Conservation (phyloP, 129 eudicot species). For the sunflower (Helianthus annuus) region HanXRQr2.0-SUNRISE NC_035443.2:119849265-119849764, state of each 20-base stretch:
- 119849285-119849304: not conserved
- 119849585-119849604: not conserved
- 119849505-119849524: slow-evolving; percentile 64
- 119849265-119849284: slow-evolving; percentile 34
- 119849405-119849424: slow-evolving; percentile 33
- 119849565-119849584: not conserved
- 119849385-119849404: not conserved
- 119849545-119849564: not conserved
- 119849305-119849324: too few relatives aligned
- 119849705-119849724: too few relatives aligned
- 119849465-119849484: slow-evolving; percentile 91
- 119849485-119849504: slow-evolving; percentile 98
- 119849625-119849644: too few relatives aligned
- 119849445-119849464: slow-evolving; percentile 77
- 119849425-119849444: slow-evolving; percentile 75
- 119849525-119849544: not conserved
- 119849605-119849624: too few relatives aligned
- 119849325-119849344: too few relatives aligned
- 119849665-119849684: too few relatives aligned
- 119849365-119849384: not conserved
- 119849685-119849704: too few relatives aligned
- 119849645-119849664: too few relatives aligned
- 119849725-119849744: too few relatives aligned
- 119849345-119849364: too few relatives aligned
- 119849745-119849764: too few relatives aligned